Percentiles rank a stretch among this genome's conserved stretches.
Conservation (phyloP, 1,284 basidiomycete genomes). For the Cryptococcus sp. region DNA sequence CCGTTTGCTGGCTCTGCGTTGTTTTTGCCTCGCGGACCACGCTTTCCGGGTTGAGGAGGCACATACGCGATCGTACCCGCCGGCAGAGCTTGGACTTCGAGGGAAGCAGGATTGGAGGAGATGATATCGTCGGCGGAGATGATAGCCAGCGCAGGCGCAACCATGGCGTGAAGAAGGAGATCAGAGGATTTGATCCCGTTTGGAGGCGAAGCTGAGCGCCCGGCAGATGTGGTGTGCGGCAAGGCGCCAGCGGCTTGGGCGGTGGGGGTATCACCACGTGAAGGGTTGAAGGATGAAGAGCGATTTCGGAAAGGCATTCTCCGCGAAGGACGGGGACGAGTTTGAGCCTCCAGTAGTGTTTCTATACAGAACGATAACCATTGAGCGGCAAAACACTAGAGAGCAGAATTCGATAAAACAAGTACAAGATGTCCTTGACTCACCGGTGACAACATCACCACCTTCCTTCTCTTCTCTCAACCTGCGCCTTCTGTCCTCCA, state of each 20-base stretch:
- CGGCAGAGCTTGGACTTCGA: conserved; percentile 43
- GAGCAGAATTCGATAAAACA: background rate
- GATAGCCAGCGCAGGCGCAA: conserved; percentile 42
- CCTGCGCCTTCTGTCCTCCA: conserved; percentile 57
- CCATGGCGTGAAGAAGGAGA: conserved; percentile 41
- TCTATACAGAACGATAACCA: conserved; percentile 24
- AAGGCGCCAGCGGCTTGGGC: conserved; percentile 1
- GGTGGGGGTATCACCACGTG: conserved; percentile 13
- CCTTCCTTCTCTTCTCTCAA: conserved; percentile 59
- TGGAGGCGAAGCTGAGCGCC: conserved; percentile 6
- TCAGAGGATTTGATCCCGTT: conserved; percentile 37
- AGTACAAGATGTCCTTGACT: conserved; percentile 21
- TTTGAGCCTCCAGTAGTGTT: conserved; percentile 46
- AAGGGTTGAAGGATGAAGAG: conserved; percentile 16
- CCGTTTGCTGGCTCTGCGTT: conserved; percentile 10
- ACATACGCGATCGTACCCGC: conserved; percentile 25
- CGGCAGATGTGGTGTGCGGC: background rate
- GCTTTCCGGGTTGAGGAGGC: conserved; percentile 35
- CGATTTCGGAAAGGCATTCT: conserved; percentile 36
- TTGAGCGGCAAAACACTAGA: no score
- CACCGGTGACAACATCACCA: conserved; percentile 56
- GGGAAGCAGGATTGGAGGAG: conserved; percentile 42
- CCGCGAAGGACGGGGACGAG: conserved; percentile 39
- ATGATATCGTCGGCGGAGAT: conserved; percentile 51
- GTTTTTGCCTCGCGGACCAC: conserved; percentile 45